Base-by-base conservation (phyloP, 306 rosid genomes). In the Datisca glomerata region DNA sequence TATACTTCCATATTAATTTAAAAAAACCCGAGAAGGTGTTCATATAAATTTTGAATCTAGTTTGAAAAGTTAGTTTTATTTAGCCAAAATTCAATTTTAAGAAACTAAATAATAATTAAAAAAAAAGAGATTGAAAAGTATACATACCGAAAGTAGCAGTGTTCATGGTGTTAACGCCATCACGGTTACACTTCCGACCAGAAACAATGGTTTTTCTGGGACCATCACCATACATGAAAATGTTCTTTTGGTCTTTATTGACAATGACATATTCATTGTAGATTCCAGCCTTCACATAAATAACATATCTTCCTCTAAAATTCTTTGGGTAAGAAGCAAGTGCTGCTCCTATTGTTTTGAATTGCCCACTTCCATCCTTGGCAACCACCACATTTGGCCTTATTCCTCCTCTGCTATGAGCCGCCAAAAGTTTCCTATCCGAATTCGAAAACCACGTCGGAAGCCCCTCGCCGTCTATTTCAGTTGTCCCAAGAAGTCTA, bases 161-260 rank as follows among this genome's bases (percentile, higher is more conserved):
- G 37, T 55, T 29, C 51, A 53, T 50, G 31, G 91, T 83, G 57
- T 60, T 35, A 16, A 43, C 1, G n/a, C 84, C 67, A 4, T 20
- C 44, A 4, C 33, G 21, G 16, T 13, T 4, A 57, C 39, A 53
- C 56, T 61, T 79, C 5, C 17, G 41, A 0, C 95, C 93, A 0
- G 81, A 79, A 42, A 84, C 40, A 4, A 84, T 25, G 41, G 86
- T 84, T 21, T 3, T 55, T 11, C 13, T 12, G 3, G 86, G 70
- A 18, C 95, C 95, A 58, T 84, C 95, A 2, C 95, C 95, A 7
- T 61, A 84, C 58, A 84, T 68, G 34, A 57, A 51, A 5, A 79
- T 10, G 23, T 84, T 75, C 1, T 0, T 28, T 7, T 46, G 43
- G 0, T 2, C 0, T 11, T 67, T 64, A 2, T 59, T 51, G 8